These are phyloP conservation scores for Phytophthora pluvialis DNA, from an alignment of 352 stramenopile species.

Conservation along the genomic window DNA sequence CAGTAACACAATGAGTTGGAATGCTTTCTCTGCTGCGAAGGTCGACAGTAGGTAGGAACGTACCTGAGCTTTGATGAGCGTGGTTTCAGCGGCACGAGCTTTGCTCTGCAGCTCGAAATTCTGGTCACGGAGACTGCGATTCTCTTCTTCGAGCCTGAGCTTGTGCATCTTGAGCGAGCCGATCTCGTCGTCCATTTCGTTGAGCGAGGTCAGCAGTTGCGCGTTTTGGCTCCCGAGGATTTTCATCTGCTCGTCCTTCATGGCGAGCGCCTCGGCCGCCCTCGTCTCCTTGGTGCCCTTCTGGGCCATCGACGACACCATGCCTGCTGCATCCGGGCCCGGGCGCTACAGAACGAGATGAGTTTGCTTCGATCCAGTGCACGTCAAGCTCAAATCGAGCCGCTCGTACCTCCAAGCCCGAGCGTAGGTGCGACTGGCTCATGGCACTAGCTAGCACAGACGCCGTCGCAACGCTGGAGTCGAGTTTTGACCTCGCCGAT, in stretches of 20 bases:
- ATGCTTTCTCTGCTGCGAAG: too few species aligned
- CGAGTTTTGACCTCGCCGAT: background rate
- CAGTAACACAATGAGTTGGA: slow-evolving; percentile 4
- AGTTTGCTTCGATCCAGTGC: background rate
- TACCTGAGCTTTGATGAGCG: slow-evolving; percentile 78
- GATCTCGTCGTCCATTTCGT: slow-evolving; percentile 87
- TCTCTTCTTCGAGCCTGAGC: slow-evolving; percentile 90
- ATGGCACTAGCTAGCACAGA: slow-evolving; percentile 8
- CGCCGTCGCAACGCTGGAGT: background rate
- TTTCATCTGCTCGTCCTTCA: slow-evolving; percentile 96
- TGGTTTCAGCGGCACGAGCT: slow-evolving; percentile 85
- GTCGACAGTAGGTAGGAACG: background rate
- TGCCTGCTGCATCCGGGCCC: slow-evolving; percentile 33
- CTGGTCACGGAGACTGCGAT: slow-evolving; percentile 88
- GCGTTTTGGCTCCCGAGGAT: slow-evolving; percentile 95
- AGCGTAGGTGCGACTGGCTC: slow-evolving; percentile 30
- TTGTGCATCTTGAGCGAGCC: slow-evolving; percentile 62
- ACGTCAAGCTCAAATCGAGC: slow-evolving; percentile 1
- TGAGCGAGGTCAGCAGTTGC: slow-evolving; percentile 87
- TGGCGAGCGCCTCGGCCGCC: slow-evolving; percentile 91
- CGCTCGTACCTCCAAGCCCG: slow-evolving; percentile 23
- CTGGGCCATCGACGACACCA: slow-evolving; percentile 54
- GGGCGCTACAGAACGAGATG: slow-evolving; percentile 15
- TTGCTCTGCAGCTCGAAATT: slow-evolving; percentile 95
- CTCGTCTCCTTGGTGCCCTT: slow-evolving; percentile 89